These are phyloP conservation scores for Candida namnaoensis DNA, from an alignment of 805 yeast species.

Conservation along the genomic window DNA sequence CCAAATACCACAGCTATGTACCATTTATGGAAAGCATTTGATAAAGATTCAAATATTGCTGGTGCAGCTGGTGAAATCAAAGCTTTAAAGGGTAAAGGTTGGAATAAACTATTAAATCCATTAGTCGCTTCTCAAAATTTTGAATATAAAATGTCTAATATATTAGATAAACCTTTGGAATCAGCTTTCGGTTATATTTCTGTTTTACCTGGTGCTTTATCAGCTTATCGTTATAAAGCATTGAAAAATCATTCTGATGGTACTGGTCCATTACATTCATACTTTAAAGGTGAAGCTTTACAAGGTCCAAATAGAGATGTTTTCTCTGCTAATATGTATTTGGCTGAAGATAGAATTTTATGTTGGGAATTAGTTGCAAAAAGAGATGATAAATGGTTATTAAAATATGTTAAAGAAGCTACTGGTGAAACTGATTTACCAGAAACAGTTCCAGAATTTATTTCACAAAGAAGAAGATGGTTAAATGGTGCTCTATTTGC, in stretches of 20 bases:
- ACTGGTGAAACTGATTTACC: slow-evolving; percentile 97
- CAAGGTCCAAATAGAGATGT: slow-evolving; percentile 61
- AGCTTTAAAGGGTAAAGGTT: slow-evolving; percentile 88
- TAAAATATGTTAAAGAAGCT: slow-evolving; percentile 87
- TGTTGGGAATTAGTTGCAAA: slow-evolving; percentile 96
- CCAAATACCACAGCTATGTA: slow-evolving; percentile 87
- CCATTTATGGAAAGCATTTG: slow-evolving; percentile 96
- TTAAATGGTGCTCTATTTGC: slow-evolving; percentile 97
- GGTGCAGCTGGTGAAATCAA: slow-evolving; percentile 99
- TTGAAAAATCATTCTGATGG: slow-evolving; percentile 80
- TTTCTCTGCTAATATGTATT: slow-evolving; percentile 92
- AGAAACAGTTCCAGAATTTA: slow-evolving; percentile 87
- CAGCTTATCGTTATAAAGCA: slow-evolving; percentile 90
- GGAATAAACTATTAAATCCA: slow-evolving; percentile 78
- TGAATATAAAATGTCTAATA: slow-evolving; percentile 95
- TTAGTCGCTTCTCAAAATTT: slow-evolving; percentile 94
- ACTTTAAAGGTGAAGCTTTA: slow-evolving; percentile 79
- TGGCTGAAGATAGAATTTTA: slow-evolving; percentile 93
- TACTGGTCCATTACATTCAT: slow-evolving; percentile 82
- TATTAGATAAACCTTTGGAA: slow-evolving; percentile 89
- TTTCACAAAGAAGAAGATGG: slow-evolving; percentile 97
- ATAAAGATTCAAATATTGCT: slow-evolving; percentile 91
- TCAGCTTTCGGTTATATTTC: slow-evolving; percentile 88
- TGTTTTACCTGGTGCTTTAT: slow-evolving; percentile 91
- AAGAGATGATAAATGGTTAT: slow-evolving; percentile 72